Base-by-base conservation (phyloP, 768 basidiomycete genomes). In the Daedaleopsis sinensis region DNA sequence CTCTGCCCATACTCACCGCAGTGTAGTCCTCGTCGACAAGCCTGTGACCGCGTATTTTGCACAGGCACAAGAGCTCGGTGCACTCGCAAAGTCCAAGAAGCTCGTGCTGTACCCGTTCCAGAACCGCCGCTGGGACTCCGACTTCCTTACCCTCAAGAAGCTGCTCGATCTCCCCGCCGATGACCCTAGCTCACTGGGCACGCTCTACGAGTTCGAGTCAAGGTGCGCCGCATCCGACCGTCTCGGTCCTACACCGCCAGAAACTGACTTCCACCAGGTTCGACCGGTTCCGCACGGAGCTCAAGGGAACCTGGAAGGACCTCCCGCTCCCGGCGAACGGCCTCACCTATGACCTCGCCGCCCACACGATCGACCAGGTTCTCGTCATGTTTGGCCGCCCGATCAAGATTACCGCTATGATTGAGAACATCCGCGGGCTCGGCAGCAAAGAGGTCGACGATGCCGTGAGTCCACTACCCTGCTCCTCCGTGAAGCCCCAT, bases 231-330 rank as follows among this genome's bases (percentile, higher is more conserved):
- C 37, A 46, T 43, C 39, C 47, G 32, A 5, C 19, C 32, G 55
- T 18, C n/a, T 56, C 37, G 51, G 9, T 52, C 15, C 13, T 5
- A 24, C 21, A 5, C 19, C 13, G 8, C 19, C 13, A 32, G 15
- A 15, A 36, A 52, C 4, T n/a, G 23, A 23, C 11, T 51, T 49
- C 35, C 48, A 38, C 1, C 56, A 91, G 91, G 70, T 90, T 85
- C 70, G 91, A 93, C 71, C 86, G 93, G 44, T 93, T 84, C 76
- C 84, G 89, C 37, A 79, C 80, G 24, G 78, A 74, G 1, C 71
- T 87, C 36, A 89, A 88, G 66, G 84, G 86, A 13, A 84, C 85
- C 0, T 96, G 93, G 94, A 94, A 94, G 73, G 92, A 94, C 61
- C 72, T 81, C 35, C 78, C 84, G 1, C 76, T 79, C 0, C 84